Base-by-base conservation (phyloP, 371 early-diverging fungal species). In the Mortierella sp. region DNA sequence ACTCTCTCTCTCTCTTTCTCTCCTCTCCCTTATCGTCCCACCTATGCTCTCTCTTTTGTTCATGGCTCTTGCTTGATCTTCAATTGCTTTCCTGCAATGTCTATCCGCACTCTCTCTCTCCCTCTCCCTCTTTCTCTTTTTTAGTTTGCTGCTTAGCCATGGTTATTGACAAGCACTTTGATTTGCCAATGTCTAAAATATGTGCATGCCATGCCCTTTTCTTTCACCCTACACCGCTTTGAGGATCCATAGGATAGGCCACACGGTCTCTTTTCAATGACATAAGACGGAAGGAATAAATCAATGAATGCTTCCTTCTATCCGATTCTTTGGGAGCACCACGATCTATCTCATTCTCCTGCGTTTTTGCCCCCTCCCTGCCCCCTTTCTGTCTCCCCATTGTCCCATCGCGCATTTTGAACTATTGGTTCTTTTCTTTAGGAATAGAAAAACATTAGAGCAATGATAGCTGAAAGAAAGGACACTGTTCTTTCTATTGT, bases 381-480 rank as follows among this genome's bases (percentile, higher is more conserved):
- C 51, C 26, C 44, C 59, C 34, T 28, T 69, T 70, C 74, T 59
- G 59, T 59, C 46, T 67, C 61, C 50, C 55, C 57, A 48, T 80
- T 72, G 26, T 74, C 55, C 48, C 59, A 79, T 64, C 46, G 73
- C 57, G 40, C 71, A 26, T 59, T 21, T 14, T 44, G 28, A 48
- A 9, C 44, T 46, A 46, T 61, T 44, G 48, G 55, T 43, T 72
- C 61, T 72, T 11, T 67, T 54, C 53, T n/a, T 44, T 26, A 37
- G 64, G 64, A 37, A 37, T 37, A 64, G 34, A 24, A 34, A 8
- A 31, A 37, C 19, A 8, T 34, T 34, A 19, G 21, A 37, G 9
- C 40, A 40, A 64, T 14, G 24, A 14, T 5, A 31, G 14, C 5
- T 14, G 14, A 16, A 26, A n/a, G 57, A 26, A 28, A 11, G 13